A percentile compares a stretch with the other conserved stretches of the same genome.
Conservation (phyloP, 2,329 filamentous ascomycete species). For the Podosphaera aphanis region DNA sequence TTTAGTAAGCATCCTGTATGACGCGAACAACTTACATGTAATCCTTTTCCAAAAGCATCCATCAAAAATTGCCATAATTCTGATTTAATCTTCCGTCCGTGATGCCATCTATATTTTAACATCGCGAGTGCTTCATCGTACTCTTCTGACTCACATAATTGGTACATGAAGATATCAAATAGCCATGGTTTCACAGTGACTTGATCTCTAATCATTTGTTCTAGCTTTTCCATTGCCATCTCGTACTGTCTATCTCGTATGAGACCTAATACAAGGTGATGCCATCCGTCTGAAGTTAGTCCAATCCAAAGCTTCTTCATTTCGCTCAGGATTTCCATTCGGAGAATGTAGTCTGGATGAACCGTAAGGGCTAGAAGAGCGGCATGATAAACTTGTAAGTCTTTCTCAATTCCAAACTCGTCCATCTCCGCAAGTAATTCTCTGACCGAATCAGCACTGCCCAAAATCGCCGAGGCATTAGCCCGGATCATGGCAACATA, state of each 20-base stretch:
- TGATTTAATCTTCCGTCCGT: slow-evolving; percentile 19
- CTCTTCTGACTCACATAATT: slow-evolving; percentile 47
- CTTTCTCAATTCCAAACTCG: slow-evolving; percentile 32
- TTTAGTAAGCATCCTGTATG: slow-evolving; percentile 2
- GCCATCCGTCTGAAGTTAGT: slow-evolving; percentile 35
- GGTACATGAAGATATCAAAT: slow-evolving; percentile 53
- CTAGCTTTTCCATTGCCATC: slow-evolving; percentile 47
- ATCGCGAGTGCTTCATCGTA: slow-evolving; percentile 54
- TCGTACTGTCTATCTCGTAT: slow-evolving; percentile 68
- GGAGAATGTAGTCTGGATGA: slow-evolving; percentile 65
- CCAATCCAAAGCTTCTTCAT: slow-evolving; percentile 54
- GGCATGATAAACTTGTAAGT: slow-evolving; percentile 45
- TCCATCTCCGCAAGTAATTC: slow-evolving; percentile 53
- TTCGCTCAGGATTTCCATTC: slow-evolving; percentile 44
- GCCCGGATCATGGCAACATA: slow-evolving; percentile 57
- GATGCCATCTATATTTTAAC: slow-evolving; percentile 31
- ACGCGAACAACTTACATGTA: slow-evolving; percentile 26
- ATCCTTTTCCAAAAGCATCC: slow-evolving; percentile 44
- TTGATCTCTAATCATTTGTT: slow-evolving; percentile 35
- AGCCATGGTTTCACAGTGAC: slow-evolving; percentile 45
- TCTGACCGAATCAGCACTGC: slow-evolving; percentile 40
- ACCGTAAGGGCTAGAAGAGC: slow-evolving; percentile 52
- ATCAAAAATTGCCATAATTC: slow-evolving; percentile 48
- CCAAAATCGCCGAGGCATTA: slow-evolving; percentile 37
- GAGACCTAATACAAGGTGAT: slow-evolving; percentile 47